phyloP scores from a whole-genome alignment of 169 alveolate species.

The Cryptosporidium sp. region DNA sequence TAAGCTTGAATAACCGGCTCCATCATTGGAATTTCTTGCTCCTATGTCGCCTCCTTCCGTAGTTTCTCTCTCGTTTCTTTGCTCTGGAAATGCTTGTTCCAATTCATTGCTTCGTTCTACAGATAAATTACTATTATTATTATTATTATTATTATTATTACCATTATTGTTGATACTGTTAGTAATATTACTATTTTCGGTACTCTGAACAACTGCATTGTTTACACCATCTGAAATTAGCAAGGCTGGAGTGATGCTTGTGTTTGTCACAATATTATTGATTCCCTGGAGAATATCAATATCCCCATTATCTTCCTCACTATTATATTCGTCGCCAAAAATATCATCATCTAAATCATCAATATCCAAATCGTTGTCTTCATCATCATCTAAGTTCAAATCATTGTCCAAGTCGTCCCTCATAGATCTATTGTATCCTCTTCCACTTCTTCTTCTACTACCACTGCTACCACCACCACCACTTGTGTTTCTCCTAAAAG shows the following conservation, averaged over 20 bases:
- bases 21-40: neutral
- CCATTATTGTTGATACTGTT: neutral
- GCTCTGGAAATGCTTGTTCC: neutral
- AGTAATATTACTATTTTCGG: neutral
- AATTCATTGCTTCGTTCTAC: neutral
- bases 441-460: conserved; percentile 30
- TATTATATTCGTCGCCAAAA: conserved; percentile 41
- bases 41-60: neutral
- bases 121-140: neutral
- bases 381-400: conserved; percentile 40
- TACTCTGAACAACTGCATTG: neutral
- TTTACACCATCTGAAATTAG: neutral
- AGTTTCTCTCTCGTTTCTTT: neutral
- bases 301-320: conserved; percentile 44
- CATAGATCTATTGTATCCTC: conserved; percentile 26
- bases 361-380: conserved; percentile 16
- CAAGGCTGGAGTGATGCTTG: conserved; percentile 7
- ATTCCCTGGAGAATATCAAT: conserved; percentile 36
- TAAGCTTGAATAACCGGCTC: neutral
- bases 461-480: conserved; percentile 1
- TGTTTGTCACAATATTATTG: conserved; percentile 6
- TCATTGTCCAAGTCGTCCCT: conserved; percentile 6
- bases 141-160: neutral
- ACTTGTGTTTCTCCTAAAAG: conserved; percentile 24
- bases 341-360: conserved; percentile 52